Conservation (phyloP, 768 basidiomycete genomes). For the Tulasnella sp. region DNA sequence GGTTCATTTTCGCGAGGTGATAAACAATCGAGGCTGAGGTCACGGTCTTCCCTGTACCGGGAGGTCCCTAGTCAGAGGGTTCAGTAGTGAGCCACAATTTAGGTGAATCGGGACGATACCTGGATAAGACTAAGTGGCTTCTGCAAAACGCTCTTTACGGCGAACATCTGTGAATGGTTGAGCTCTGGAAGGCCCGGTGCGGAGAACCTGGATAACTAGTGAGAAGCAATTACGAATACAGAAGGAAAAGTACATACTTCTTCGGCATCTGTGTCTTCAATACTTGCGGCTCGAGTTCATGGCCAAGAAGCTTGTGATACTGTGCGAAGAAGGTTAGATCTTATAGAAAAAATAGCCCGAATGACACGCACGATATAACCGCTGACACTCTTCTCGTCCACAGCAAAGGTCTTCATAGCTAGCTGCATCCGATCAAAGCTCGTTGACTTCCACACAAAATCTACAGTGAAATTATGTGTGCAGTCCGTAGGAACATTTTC, state of each 20-base stretch:
- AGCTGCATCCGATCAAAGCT: conserved; percentile 99
- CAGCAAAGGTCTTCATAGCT: conserved; percentile 99
- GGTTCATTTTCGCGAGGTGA: conserved; percentile 99
- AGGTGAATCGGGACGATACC: conserved; percentile 22
- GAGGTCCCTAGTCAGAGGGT: conserved; percentile 48
- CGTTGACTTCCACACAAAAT: conserved; percentile 99
- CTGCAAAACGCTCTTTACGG: conserved; percentile 96
- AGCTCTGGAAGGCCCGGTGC: conserved; percentile 95
- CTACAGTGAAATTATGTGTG: conserved; percentile 91
- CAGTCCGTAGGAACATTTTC: conserved; percentile 91
- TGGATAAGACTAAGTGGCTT: conserved; percentile 97
- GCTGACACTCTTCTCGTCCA: conserved; percentile 98
- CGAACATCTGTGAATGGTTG: conserved; percentile 99
- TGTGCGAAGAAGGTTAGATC: conserved; percentile 23
- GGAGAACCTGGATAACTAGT: conserved; percentile 51
- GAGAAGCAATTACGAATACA: conserved; percentile 39
- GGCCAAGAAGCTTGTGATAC: conserved; percentile 98
- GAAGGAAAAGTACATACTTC: background rate
- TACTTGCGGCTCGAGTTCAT: conserved; percentile 91
- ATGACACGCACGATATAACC: conserved; percentile 75
- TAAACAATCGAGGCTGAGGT: conserved; percentile 98
- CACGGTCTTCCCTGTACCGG: conserved; percentile 97
- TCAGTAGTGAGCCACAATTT: background rate
- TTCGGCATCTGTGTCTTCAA: conserved; percentile 25
- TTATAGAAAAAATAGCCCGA: conserved; percentile 1